Conservation (phyloP, 768 basidiomycete genomes). For the Clitopilus hobsonii region DNA sequence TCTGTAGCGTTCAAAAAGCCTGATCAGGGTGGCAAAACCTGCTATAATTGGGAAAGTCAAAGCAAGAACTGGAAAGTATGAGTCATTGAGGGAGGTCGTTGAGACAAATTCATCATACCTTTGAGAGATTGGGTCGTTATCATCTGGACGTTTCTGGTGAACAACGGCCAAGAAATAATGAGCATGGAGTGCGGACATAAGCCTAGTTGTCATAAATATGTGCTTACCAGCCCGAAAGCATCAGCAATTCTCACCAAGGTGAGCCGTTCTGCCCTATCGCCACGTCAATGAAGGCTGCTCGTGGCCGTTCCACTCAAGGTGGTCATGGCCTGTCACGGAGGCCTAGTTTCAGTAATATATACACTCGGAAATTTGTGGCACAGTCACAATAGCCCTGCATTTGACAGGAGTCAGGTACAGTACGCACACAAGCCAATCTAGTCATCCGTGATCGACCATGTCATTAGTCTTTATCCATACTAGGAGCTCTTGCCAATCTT, state of each 20-base stretch:
- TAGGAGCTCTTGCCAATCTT: neutral
- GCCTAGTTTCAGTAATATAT: neutral
- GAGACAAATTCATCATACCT: neutral
- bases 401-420: neutral
- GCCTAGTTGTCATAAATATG: no score
- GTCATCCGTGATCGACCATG: neutral
- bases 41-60: constrained; percentile 10
- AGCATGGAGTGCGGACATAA: neutral
- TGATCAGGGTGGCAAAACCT: constrained; percentile 13
- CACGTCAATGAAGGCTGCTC: no score
- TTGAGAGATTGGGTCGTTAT: neutral
- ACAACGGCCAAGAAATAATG: neutral
- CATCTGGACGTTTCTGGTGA: neutral
- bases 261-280: no score
- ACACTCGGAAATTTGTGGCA: neutral
- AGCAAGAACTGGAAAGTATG: neutral
- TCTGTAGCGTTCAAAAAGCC: constrained; percentile 14
- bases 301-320: neutral
- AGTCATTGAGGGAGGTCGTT: neutral
- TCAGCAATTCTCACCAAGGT: neutral
- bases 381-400: neutral
- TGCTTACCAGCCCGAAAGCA: neutral
- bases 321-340: neutral
- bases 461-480: neutral
- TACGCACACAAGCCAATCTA: neutral